Evolutionary conservation across 2,329 filamentous ascomycete species (phyloP).

Genomic region (Polytolypa hystricis): DNA sequence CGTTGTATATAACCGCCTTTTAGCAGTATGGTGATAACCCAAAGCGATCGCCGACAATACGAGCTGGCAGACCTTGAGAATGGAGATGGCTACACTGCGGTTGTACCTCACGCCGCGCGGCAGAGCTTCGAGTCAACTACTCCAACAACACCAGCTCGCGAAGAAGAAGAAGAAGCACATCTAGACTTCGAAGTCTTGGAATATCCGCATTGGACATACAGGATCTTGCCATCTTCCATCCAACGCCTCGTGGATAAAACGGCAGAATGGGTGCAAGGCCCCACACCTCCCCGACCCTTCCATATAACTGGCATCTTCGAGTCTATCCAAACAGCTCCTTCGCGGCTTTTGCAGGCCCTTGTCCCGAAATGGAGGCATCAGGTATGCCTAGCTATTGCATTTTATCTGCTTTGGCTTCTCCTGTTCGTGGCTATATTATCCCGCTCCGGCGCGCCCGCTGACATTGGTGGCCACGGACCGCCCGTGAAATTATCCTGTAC

Average conservation of each 20-base stretch:
- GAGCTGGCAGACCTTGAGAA: no score
- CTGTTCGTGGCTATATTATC: slow-evolving; percentile 35
- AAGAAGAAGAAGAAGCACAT: no score
- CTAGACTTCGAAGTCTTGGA: no score
- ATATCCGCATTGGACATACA: no score
- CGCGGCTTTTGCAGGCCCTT: slow-evolving; percentile 34
- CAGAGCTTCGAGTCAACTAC: no score
- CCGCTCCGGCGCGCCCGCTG: slow-evolving; percentile 26
- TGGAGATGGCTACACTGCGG: no score
- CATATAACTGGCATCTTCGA: slow-evolving; percentile 38
- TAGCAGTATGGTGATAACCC: no score
- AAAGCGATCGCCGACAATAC: no score
- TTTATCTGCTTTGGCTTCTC: slow-evolving; percentile 37
- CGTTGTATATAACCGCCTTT: no score
- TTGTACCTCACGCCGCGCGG: no score
- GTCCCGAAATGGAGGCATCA: slow-evolving; percentile 37
- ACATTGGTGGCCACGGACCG: slow-evolving; percentile 36
- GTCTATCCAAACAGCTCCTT: slow-evolving; percentile 33
- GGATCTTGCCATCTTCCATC: neutral
- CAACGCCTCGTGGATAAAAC: neutral
- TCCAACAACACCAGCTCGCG: no score
- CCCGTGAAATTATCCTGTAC: slow-evolving; percentile 35
- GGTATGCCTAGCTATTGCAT: slow-evolving; percentile 30
- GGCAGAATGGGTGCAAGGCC: slow-evolving; percentile 42
- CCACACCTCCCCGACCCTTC: slow-evolving; percentile 38